Conservation (phyloP, 2,329 filamentous ascomycete genomes). For the Myriosclerotinia duriaeana region DNA sequence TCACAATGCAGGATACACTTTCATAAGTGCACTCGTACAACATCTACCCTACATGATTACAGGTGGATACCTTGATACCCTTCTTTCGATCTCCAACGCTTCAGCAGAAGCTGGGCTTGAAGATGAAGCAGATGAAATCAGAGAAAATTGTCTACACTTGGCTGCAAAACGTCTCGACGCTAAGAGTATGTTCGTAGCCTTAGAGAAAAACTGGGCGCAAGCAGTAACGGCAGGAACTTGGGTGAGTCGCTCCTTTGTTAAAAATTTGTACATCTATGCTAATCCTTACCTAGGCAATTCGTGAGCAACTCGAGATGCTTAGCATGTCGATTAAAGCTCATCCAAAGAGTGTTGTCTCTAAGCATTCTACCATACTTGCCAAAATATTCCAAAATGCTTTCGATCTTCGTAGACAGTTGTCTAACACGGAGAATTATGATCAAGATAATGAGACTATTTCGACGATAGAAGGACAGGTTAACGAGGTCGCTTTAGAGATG, state of each 20-base stretch:
- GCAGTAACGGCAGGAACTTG: slow-evolving; percentile 62
- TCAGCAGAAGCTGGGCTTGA: slow-evolving; percentile 65
- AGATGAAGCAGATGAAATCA: slow-evolving; percentile 61
- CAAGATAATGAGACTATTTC: slow-evolving; percentile 50
- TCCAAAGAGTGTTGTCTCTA: slow-evolving; percentile 74
- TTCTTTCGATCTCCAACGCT: slow-evolving; percentile 69
- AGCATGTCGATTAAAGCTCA: slow-evolving; percentile 72
- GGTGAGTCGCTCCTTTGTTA: slow-evolving; percentile 47
- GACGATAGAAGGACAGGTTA: slow-evolving; percentile 63
- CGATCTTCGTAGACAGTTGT: slow-evolving; percentile 63
- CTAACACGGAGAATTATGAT: slow-evolving; percentile 46
- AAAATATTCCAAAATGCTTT: slow-evolving; percentile 59
- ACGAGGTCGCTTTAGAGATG: slow-evolving; percentile 78
- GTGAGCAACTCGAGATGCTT: slow-evolving; percentile 69
- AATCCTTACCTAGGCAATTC: slow-evolving; percentile 52
- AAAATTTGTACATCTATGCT: slow-evolving; percentile 24
- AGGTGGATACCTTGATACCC: slow-evolving; percentile 66
- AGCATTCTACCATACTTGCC: slow-evolving; percentile 70
- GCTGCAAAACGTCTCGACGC: slow-evolving; percentile 76
- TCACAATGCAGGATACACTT: slow-evolving; percentile 78
- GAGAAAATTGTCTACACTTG: slow-evolving; percentile 68
- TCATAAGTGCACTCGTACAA: slow-evolving; percentile 76
- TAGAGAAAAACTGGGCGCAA: slow-evolving; percentile 69
- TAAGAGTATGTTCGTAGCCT: slow-evolving; percentile 69
- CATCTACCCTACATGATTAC: slow-evolving; percentile 90